Conservation (phyloP, 2,329 filamentous ascomycete genomes). For the Aspergillus caelatus region DNA sequence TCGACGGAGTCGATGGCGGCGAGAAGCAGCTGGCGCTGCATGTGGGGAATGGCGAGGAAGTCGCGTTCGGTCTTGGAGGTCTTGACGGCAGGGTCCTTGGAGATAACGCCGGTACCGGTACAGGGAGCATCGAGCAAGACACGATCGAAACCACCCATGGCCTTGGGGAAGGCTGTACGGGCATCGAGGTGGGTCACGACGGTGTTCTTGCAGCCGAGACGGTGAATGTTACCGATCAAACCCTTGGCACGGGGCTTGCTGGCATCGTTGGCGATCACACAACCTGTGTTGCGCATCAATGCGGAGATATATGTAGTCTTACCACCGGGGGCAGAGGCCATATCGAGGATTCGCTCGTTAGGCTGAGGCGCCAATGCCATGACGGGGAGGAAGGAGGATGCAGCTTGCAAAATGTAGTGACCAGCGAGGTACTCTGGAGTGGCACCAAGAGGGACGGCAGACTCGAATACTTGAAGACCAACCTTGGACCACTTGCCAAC, state of each 20-base stretch:
- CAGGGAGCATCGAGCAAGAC: slow-evolving; percentile 94
- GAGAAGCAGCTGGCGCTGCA: slow-evolving; percentile 91
- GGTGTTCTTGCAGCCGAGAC: slow-evolving; percentile 88
- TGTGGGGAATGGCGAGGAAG: slow-evolving; percentile 89
- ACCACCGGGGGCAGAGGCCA: slow-evolving; percentile 93
- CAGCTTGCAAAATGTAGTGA: slow-evolving; percentile 96
- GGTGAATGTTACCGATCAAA: slow-evolving; percentile 97
- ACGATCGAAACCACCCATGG: slow-evolving; percentile 94
- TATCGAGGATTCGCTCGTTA: slow-evolving; percentile 86
- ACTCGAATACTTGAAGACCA: slow-evolving; percentile 94
- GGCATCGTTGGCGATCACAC: slow-evolving; percentile 94
- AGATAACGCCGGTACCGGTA: slow-evolving; percentile 95
- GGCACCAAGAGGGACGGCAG: slow-evolving; percentile 81
- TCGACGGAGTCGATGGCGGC: slow-evolving; percentile 94
- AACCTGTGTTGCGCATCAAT: slow-evolving; percentile 95
- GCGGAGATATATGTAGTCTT: slow-evolving; percentile 97
- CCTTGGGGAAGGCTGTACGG: slow-evolving; percentile 80
- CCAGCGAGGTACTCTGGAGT: slow-evolving; percentile 97
- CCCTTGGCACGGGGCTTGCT: slow-evolving; percentile 92
- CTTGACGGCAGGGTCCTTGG: slow-evolving; percentile 95
- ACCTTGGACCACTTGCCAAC: slow-evolving; percentile 99
- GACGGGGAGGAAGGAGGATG: slow-evolving; percentile 93
- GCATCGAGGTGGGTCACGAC: slow-evolving; percentile 96
- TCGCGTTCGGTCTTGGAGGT: slow-evolving; percentile 97
- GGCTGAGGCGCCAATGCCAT: slow-evolving; percentile 97